A percentile compares a stretch with the other conserved stretches of the same genome.
These are phyloP conservation scores for Pinus albicaulis DNA, from an alignment of 75 land plant genomes.

Conservation along the genomic window DNA sequence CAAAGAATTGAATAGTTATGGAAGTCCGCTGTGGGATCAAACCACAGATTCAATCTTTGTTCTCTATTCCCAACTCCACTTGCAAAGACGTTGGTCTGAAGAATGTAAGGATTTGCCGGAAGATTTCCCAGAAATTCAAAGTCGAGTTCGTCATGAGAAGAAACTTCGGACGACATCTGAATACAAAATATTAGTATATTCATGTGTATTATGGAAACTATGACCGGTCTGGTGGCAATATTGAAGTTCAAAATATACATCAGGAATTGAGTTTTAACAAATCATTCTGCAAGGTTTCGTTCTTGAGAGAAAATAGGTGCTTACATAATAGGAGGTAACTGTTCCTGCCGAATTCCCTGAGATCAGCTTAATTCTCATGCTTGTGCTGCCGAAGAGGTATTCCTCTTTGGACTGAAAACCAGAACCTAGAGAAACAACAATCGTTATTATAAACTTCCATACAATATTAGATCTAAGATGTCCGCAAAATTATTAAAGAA, in stretches of 20 bases:
- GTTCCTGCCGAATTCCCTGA: constrained; percentile 43
- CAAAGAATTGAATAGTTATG: constrained; percentile 23
- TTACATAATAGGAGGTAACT: constrained; percentile 36
- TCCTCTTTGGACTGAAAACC: constrained; percentile 24
- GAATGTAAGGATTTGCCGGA: constrained; percentile 14
- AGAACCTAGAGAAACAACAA: constrained; percentile 12
- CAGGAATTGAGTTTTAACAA: background rate
- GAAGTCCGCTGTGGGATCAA: constrained; percentile 31
- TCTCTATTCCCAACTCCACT: constrained; percentile 16
- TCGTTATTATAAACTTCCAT: too few relatives aligned
- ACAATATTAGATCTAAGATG: too few relatives aligned
- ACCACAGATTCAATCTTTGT: constrained; percentile 21
- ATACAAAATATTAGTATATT: background rate
- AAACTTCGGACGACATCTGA: background rate
- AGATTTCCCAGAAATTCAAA: constrained; percentile 25
- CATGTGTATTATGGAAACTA: background rate
- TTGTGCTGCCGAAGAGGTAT: constrained; percentile 39
- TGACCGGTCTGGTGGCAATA: background rate
- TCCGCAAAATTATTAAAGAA: too few relatives aligned
- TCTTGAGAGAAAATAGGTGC: background rate
- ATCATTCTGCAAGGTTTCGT: background rate
- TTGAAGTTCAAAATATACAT: background rate
- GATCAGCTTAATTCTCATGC: constrained; percentile 49
- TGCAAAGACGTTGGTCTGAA: constrained; percentile 33
- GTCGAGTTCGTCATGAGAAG: constrained; percentile 22